Evolutionary conservation across 345 rosid genomes (phyloP), one percentile per base, ranked within the genome.

Genomic region (Ceriops decandra): DNA sequence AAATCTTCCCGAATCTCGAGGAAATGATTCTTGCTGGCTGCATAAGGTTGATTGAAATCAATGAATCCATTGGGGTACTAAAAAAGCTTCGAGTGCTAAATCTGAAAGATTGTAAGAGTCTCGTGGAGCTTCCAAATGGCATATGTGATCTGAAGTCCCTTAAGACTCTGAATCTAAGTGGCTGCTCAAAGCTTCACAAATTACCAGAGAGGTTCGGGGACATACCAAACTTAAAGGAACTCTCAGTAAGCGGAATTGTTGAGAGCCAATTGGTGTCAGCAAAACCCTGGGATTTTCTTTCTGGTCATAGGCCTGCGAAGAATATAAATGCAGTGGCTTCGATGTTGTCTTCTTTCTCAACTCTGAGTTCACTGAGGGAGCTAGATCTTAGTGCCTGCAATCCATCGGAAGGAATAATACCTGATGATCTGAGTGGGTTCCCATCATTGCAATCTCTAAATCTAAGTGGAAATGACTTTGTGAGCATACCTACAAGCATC

Each of bases 381-480:
- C 33, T 67, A 28, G 54, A 69, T 60, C 30, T 69, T 6, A 22
- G 65, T 9, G 22, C n/a, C 28, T 69, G 72, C 56, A 69, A 32
- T 8, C 28, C 57, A 13, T 47, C 26, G 7, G 63, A 68, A 57
- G 57, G 16, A 28, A 38, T 60, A 5, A 49, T 69, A n/a, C 72
- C 72, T 38, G n/a, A 5, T n/a, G 66, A 51, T 69, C 47, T 69
- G 49, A 26, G 6, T 46, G 66, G 72, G 30, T n/a, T 69, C 32
- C 13, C 20, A 11, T 38, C 21, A 13, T 20, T 72, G 36, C 30
- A 10, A 49, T 19, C 27, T 3, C 21, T 72, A 30, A 64, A 64
- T n/a, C 47, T 72, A 49, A 54, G 69, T 26, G 69, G 69, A 57
- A 72, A 72, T 38, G 35, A 32, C 56, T 64, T 72, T 35, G 57